These are phyloP conservation scores for Plasmodium fragile DNA, from an alignment of 169 alveolate species.

Conservation along the genomic window DNA sequence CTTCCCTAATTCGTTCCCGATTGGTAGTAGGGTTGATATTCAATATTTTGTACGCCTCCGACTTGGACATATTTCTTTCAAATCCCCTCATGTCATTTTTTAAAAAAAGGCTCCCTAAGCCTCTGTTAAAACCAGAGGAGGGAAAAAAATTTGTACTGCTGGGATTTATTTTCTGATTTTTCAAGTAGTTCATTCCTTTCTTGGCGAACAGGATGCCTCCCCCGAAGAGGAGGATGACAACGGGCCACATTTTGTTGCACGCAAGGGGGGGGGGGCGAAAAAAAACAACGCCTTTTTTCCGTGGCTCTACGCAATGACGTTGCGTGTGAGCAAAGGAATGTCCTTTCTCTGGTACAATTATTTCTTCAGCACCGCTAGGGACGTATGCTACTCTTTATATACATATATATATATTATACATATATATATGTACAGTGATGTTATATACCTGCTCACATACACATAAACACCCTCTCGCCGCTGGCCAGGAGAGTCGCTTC, in stretches of 20 bases:
- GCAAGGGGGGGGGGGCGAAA: neutral
- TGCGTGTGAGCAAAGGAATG: neutral
- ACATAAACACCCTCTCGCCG: too few relatives aligned
- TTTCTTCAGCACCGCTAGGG: neutral
- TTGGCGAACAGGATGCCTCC: conserved; percentile 56
- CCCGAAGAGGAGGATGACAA: conserved; percentile 54
- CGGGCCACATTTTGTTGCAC: conserved; percentile 42
- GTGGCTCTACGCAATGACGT: neutral
- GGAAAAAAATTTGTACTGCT: conserved; percentile 11
- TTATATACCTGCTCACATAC: neutral
- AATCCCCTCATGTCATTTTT: conserved; percentile 80
- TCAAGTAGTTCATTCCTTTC: conserved; percentile 57
- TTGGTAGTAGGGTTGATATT: conserved; percentile 86
- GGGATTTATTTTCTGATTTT: conserved; percentile 16
- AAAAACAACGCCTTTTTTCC: neutral
- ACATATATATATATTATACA: too few relatives aligned
- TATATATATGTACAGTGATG: neutral
- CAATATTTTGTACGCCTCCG: conserved; percentile 84
- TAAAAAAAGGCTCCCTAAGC: conserved; percentile 35
- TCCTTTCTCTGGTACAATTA: neutral
- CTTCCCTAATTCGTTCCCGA: conserved; percentile 86
- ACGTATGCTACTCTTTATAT: neutral
- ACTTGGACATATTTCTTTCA: conserved; percentile 82
- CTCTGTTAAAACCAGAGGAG: conserved; percentile 37
- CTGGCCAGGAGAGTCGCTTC: neutral